Percentiles rank a stretch among this genome's conserved stretches.
Evolutionary conservation across 108 stramenopile genomes (phyloP).

Genomic region (Nitzschia sp.): DNA sequence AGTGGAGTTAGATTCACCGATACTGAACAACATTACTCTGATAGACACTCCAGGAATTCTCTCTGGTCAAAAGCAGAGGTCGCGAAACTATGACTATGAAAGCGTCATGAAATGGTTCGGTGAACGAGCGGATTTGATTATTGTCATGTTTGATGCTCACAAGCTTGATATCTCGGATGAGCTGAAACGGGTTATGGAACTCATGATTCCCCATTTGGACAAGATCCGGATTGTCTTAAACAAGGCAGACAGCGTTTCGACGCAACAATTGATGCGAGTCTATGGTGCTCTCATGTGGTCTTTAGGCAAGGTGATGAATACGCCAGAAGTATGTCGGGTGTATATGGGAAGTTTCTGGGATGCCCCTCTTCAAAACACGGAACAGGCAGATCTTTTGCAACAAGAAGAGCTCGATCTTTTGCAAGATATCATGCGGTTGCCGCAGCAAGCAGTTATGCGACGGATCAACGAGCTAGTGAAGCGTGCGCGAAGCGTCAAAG

Average conservation of each 20-base stretch:
- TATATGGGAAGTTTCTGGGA: slow-evolving; percentile 99
- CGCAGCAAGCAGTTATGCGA: slow-evolving; percentile 96
- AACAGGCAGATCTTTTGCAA: slow-evolving; percentile 80
- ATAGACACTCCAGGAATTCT: slow-evolving; percentile 99
- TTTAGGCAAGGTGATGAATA: slow-evolving; percentile 94
- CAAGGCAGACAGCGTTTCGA: slow-evolving; percentile 92
- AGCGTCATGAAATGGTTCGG: slow-evolving; percentile 98
- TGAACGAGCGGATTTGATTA: slow-evolving; percentile 95
- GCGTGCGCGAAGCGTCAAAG: slow-evolving; percentile 94
- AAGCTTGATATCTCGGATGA: slow-evolving; percentile 98
- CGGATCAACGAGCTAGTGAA: slow-evolving; percentile 99
- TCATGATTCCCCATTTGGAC: slow-evolving; percentile 86
- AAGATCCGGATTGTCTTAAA: slow-evolving; percentile 95
- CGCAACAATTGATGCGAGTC: slow-evolving; percentile 90
- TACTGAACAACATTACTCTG: slow-evolving; percentile 90
- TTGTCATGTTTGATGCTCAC: slow-evolving; percentile 97
- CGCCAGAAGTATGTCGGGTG: slow-evolving; percentile 98
- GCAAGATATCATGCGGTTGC: slow-evolving; percentile 90
- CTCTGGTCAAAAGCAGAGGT: slow-evolving; percentile 96
- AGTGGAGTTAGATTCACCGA: slow-evolving; percentile 77
- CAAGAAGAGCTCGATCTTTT: slow-evolving; percentile 93
- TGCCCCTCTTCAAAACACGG: slow-evolving; percentile 74
- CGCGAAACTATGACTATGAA: slow-evolving; percentile 93
- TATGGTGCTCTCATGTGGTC: slow-evolving; percentile 97
- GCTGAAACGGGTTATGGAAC: slow-evolving; percentile 84